Evolutionary conservation across 148 eudicot genomes (phyloP), one percentile per base, ranked within the genome.

Genomic region (Polygonum aviculare): DNA sequence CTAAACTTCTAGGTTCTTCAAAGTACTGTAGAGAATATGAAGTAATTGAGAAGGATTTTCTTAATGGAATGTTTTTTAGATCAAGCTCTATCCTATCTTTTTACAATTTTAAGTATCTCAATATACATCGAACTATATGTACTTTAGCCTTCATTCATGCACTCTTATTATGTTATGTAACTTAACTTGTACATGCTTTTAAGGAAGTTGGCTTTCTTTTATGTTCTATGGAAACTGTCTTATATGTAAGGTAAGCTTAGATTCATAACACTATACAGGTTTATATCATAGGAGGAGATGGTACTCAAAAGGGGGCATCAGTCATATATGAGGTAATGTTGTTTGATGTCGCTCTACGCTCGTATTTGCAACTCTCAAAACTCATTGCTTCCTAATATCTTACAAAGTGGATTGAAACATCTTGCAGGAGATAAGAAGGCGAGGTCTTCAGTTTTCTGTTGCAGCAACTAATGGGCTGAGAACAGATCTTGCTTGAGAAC

Each of bases 221-320:
- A 15, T 15, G 2, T 12, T 12, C 4, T 33, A 22, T 22, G 8
- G 6, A 21, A 60, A 2, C 69, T 62, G 33, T 19, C n/a, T 19
- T n/a, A 62, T 33, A 62, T 1, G 36, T 62, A 2, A 62, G 4
- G 21, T 62, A 19, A 62, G n/a, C 12, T 44, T 12, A 10, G 74
- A 5, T 38, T 36, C 10, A 15, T 49, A 1, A 51, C 16, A 50
- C 36, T 10, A 2, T 51, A 22, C 57, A 94, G 98, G 98, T 94
- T 73, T 94, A 94, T 75, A 90, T 94, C 50, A 91, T 94, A 80
- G 98, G 98, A 78, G 98, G 98, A 36, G 97, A 94, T 82, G 98
- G 97, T 49, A 94, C 98, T 75, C 98, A 94, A 69, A 88, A 81
- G 79, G 98, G 98, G 75, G 97, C 98, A 75, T 81, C 93, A 11